A percentile compares a stretch with the other conserved stretches of the same genome.
phyloP scores from a whole-genome alignment of 2,329 filamentous ascomycete species.

The Claviceps quebecensis region DNA sequence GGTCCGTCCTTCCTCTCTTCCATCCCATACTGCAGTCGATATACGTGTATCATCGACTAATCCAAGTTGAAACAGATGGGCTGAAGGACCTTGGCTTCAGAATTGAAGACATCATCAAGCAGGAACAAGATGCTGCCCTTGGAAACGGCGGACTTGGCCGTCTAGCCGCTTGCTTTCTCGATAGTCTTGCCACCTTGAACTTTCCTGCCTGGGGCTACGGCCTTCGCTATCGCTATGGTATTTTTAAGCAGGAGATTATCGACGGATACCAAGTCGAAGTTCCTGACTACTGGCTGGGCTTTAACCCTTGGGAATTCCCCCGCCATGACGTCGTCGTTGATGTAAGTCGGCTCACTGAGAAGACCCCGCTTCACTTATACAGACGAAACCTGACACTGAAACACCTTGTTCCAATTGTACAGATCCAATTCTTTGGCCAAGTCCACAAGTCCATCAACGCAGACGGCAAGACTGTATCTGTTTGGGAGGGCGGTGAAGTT shows the following conservation, averaged over 20 bases:
- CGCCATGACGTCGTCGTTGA: conserved; percentile 91
- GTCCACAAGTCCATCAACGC: conserved; percentile 64
- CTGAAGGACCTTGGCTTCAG: conserved; percentile 84
- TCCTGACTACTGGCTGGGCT: conserved; percentile 97
- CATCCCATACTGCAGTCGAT: background rate
- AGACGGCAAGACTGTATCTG: conserved; percentile 57
- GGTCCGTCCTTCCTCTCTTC: conserved; percentile 34
- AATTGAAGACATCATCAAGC: conserved; percentile 85
- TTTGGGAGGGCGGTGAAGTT: conserved; percentile 88
- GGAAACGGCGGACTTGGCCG: conserved; percentile 93
- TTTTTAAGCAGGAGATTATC: conserved; percentile 99
- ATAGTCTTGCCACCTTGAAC: conserved; percentile 88
- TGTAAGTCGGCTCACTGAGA: conserved; percentile 25
- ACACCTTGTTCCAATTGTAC: background rate
- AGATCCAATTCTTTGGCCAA: conserved; percentile 86
- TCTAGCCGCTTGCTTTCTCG: conserved; percentile 90
- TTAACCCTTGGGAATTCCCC: conserved; percentile 98
- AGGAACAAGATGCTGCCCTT: conserved; percentile 91
- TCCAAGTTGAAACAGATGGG: conserved; percentile 46
- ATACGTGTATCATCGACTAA: too few relatives aligned
- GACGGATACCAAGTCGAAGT: conserved; percentile 97
- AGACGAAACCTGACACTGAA: background rate
- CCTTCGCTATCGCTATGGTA: conserved; percentile 86
- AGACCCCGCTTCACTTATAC: background rate
- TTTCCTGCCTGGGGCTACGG: conserved; percentile 97